Base-by-base conservation (phyloP, 2,329 filamentous ascomycete species). In the Basipetospora chlamydospora region DNA sequence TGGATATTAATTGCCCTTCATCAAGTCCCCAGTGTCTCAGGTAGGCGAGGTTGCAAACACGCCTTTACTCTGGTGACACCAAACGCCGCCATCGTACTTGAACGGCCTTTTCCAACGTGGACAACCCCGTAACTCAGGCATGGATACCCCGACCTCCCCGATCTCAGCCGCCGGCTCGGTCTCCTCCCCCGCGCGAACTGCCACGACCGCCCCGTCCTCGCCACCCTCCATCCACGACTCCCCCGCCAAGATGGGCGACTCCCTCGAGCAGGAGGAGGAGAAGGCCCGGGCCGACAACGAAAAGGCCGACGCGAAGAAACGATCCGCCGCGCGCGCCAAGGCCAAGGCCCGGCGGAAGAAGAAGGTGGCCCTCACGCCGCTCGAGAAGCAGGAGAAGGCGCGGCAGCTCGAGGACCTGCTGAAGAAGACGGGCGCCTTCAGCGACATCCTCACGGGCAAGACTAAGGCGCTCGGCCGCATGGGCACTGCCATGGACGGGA, bases 401-500 rank as follows among this genome's bases (percentile, higher is more conserved):
- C 62, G 60, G 29, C 68, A 77, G 39, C 55, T 79, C 0, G 70
- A 78, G 18, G 65, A 71, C 33, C 54, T 79, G 2, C 56, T 79
- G 0, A 60, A 59, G 28, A 72, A 77, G 47, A 74, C 69, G 33
- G 70, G 66, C 0, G 64, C 71, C 0, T 79, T 78, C 39, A 71
- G 67, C 16, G 68, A 76, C 26, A 75, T 77, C 8, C 49, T 79
- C 2, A 77, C 72, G 0, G 67, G 71, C 38, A 78, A 77, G 52
- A 78, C 74, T 0, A 64, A 74, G 34, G 72, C 70, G 0, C 58
- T 79, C 1, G 74, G 74, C 1, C 64, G 73, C 2, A 72, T 78
- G 0, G 74, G 74, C 3, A 72, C 67, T 3, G 63, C 66, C 7
- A 59, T 78, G 2, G 70, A 76, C 39, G 73, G 73, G 10, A 66